Evolutionary conservation across 768 basidiomycete species (phyloP).

Genomic region (Krasilnikovozyma curviuscula): DNA sequence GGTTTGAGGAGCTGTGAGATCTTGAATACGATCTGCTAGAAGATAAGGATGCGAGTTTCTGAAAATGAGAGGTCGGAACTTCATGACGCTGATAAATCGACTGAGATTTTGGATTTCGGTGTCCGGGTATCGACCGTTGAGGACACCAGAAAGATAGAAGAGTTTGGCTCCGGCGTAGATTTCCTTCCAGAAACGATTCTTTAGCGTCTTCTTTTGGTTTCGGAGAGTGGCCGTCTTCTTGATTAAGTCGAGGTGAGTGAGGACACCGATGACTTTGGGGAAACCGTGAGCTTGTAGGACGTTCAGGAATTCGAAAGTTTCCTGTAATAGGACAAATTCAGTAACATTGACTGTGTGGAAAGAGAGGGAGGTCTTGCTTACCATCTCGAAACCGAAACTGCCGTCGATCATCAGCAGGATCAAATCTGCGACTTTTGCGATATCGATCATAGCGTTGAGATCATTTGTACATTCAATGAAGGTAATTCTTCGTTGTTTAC

Average conservation of each 20-base stretch:
- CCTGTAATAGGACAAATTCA: conserved; percentile 33
- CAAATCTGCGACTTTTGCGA: conserved; percentile 89
- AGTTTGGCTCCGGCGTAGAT: conserved; percentile 97
- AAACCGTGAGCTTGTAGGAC: conserved; percentile 93
- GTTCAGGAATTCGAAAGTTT: conserved; percentile 97
- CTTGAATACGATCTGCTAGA: conserved; percentile 82
- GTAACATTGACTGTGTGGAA: not conserved
- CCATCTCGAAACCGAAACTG: conserved; percentile 98
- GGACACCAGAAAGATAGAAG: conserved; percentile 87
- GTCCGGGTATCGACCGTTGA: conserved; percentile 95
- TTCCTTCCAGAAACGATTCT: conserved; percentile 98
- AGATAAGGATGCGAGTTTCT: conserved; percentile 89
- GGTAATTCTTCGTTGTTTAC: conserved; percentile 81
- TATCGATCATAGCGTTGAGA: conserved; percentile 93
- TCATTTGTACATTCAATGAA: conserved; percentile 97
- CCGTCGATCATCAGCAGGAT: conserved; percentile 95
- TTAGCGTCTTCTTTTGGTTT: conserved; percentile 77
- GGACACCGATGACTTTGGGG: conserved; percentile 91
- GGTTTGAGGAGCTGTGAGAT: conserved; percentile 72
- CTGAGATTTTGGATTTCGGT: conserved; percentile 87
- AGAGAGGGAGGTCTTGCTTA: conserved; percentile 18
- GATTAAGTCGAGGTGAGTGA: conserved; percentile 90
- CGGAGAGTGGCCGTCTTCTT: conserved; percentile 74
- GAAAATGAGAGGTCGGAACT: conserved; percentile 92
- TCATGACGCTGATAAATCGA: conserved; percentile 93